phyloP scores from a whole-genome alignment of 495 filamentous ascomycete species.

The Haplographium delicatum region DNA sequence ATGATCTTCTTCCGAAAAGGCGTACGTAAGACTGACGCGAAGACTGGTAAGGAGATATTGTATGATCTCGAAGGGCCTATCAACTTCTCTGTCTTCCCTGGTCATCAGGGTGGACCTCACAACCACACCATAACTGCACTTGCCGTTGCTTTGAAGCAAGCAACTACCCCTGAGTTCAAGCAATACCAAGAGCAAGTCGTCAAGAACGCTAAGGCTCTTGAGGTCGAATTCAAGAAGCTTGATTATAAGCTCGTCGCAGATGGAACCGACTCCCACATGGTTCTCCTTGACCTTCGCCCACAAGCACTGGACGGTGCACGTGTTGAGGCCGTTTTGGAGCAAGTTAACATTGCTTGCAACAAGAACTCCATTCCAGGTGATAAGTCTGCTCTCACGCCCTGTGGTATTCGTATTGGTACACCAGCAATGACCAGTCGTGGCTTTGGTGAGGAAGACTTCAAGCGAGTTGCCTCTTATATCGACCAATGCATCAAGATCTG shows the following conservation, averaged over 20 bases:
- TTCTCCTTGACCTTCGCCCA: conserved; percentile 83
- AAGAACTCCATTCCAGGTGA: conserved; percentile 98
- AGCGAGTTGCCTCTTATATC: conserved; percentile 84
- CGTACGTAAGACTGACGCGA: conserved; percentile 79
- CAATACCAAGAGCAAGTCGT: conserved; percentile 91
- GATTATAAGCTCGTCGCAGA: conserved; percentile 92
- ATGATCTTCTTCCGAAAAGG: conserved; percentile 99
- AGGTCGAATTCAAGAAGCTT: conserved; percentile 70
- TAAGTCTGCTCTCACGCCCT: conserved; percentile 93
- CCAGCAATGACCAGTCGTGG: conserved; percentile 96
- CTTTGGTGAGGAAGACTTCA: conserved; percentile 90
- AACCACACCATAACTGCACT: conserved; percentile 99
- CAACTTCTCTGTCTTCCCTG: conserved; percentile 99
- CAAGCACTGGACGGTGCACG: conserved; percentile 85
- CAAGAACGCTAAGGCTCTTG: conserved; percentile 86
- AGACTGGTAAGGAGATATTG: conserved; percentile 81
- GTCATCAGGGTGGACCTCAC: conserved; percentile 98
- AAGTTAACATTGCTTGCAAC: conserved; percentile 98
- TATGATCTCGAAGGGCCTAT: conserved; percentile 96
- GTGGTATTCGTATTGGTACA: conserved; percentile 91
- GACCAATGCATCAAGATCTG: conserved; percentile 75
- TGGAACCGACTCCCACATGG: conserved; percentile 98
- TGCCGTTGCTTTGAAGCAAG: conserved; percentile 95
- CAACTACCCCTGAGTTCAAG: conserved; percentile 88
- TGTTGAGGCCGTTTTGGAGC: conserved; percentile 93